Conservation (phyloP, 352 stramenopile species). For the Plasmopara muralis region DNA sequence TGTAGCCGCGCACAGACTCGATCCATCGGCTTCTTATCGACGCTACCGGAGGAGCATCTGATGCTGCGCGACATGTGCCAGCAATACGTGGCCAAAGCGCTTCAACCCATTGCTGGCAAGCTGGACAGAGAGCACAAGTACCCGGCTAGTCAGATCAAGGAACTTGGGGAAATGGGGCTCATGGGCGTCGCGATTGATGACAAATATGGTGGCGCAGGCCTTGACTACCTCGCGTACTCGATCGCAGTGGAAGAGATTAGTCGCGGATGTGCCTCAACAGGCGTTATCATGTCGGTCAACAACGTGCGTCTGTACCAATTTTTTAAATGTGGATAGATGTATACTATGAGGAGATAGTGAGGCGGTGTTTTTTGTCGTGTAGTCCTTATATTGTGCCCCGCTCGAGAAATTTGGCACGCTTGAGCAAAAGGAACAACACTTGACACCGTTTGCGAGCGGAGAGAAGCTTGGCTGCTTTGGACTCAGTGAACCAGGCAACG, state of each 20-base stretch:
- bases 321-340: no score
- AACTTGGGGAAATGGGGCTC: conserved; percentile 90
- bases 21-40: conserved; percentile 50
- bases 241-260: conserved; percentile 98
- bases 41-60: conserved; percentile 91
- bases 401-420: conserved; percentile 90
- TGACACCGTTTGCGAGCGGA: conserved; percentile 87
- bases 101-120: conserved; percentile 84
- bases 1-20: conserved; percentile 26
- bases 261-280: conserved; percentile 91
- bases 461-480: conserved; percentile 94
- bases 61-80: conserved; percentile 96
- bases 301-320: conserved; percentile 36
- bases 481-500: conserved; percentile 90
- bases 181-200: conserved; percentile 92
- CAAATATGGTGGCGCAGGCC: conserved; percentile 85
- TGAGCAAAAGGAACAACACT: conserved; percentile 88
- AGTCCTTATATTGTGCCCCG: conserved; percentile 94
- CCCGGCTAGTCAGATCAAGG: conserved; percentile 72
- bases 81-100: conserved; percentile 93
- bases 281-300: conserved; percentile 96
- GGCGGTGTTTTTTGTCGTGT: conserved; percentile 26
- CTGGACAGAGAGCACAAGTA: conserved; percentile 88
- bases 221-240: conserved; percentile 95
- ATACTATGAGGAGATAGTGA: no score